Percentiles rank a stretch among this genome's conserved stretches.
Evolutionary conservation across 2,329 filamentous ascomycete species (phyloP).

Genomic region (Westerdykella sp.): DNA sequence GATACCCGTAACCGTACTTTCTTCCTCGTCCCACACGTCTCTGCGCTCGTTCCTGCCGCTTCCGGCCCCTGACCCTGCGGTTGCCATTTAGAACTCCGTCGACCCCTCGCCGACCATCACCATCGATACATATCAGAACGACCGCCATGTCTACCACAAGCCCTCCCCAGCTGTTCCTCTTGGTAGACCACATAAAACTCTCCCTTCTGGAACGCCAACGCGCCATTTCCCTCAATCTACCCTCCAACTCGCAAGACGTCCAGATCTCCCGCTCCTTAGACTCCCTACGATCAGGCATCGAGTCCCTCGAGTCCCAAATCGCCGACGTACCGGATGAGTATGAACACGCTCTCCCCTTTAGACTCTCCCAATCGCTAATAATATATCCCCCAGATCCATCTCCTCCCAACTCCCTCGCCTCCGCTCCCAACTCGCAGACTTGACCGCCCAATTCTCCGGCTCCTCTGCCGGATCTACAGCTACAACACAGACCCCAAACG

Average conservation of each 20-base stretch:
- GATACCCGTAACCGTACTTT: too few species aligned
- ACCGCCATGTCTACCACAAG: constrained; percentile 41
- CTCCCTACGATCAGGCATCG: constrained; percentile 74
- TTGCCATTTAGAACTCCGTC: not conserved
- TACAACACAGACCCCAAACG: constrained; percentile 40
- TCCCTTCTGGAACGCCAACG: constrained; percentile 88
- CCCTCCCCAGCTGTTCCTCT: constrained; percentile 73
- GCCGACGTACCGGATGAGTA: constrained; percentile 54
- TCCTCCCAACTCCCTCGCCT: constrained; percentile 59
- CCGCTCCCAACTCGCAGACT: constrained; percentile 66
- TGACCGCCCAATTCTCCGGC: constrained; percentile 75
- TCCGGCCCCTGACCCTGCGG: constrained; percentile 2
- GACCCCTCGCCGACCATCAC: constrained; percentile 2
- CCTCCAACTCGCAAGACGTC: constrained; percentile 74
- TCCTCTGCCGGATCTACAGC: constrained; percentile 38
- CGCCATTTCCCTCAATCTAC: constrained; percentile 71
- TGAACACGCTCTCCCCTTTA: constrained; percentile 7
- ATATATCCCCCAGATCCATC: constrained; percentile 14
- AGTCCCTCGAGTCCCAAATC: constrained; percentile 59
- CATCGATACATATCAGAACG: constrained; percentile 1
- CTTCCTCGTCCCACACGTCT: not conserved
- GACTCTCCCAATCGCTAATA: not conserved
- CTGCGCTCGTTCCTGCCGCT: constrained; percentile 5
- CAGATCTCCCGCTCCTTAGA: constrained; percentile 86
- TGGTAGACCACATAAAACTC: constrained; percentile 95